Evolutionary conservation across 2,329 filamentous ascomycete species (phyloP).

Genomic region (Claviceps digitariae): DNA sequence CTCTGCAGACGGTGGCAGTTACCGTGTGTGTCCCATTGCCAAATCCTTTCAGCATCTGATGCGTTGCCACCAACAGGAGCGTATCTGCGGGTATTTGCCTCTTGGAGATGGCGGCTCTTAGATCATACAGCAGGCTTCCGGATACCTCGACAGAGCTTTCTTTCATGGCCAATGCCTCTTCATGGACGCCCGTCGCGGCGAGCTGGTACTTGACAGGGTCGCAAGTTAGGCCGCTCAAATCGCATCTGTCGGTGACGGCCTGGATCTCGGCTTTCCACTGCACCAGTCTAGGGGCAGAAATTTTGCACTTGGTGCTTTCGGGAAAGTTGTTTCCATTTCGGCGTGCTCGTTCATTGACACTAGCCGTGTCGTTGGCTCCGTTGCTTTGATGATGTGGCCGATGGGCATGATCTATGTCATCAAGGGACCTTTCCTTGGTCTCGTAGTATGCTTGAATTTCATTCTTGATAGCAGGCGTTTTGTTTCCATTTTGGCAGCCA

Average conservation of each 20-base stretch:
- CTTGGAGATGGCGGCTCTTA: neutral
- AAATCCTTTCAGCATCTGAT: neutral
- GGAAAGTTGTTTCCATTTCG: neutral
- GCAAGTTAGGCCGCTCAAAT: neutral
- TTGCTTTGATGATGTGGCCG: neutral
- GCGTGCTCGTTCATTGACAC: neutral
- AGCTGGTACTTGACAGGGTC: slow-evolving; percentile 1
- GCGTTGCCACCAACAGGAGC: neutral
- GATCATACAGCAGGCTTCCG: neutral
- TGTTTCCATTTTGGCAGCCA: too few relatives aligned
- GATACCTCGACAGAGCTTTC: neutral
- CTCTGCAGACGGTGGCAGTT: neutral
- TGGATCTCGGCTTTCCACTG: neutral
- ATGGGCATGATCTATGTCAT: neutral
- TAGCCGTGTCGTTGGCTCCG: neutral
- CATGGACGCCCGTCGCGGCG: neutral
- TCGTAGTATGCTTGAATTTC: neutral
- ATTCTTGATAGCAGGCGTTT: neutral
- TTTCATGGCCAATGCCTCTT: neutral
- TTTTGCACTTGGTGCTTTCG: neutral
- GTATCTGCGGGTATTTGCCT: neutral
- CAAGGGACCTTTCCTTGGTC: neutral
- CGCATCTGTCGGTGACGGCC: neutral
- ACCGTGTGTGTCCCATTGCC: neutral
- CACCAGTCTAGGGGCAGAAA: neutral